Base-by-base conservation (phyloP, 106 monocot genomes). In the Allium cepa region DNA sequence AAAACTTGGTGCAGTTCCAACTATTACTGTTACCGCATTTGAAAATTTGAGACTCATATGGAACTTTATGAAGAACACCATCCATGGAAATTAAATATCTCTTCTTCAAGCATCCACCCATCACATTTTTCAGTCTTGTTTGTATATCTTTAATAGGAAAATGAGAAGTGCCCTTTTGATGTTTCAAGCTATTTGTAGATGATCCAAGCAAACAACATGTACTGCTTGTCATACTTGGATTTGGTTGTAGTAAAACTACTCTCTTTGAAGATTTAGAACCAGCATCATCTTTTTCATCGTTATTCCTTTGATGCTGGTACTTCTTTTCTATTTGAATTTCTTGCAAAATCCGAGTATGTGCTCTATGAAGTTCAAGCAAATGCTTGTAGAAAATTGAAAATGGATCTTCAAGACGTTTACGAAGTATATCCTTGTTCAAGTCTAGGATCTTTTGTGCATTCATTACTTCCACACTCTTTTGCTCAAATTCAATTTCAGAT, bases 211-310 rank as follows among this genome's bases (percentile, higher is more conserved):
- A 22, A 22, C 22, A 22, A 22, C 22, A 22, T 22, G 22, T 22
- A 22, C 22, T 22, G 1, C 22, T 22, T 22, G 22, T 22, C 22
- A 22, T 22, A 22, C 22, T 22, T 17, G 70, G 66, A 73, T 18
- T 78, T 51, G 87, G 80, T 50, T 87, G 80, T 69, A 87, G 62
- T 61, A 83, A 57, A 47, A 80, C 75, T 80, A 83, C 80, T 70
- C 74, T 83, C 13, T 77, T 77, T 67, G 60, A 26, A 48, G 46
- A 15, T 22, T 79, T 58, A 50, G 71, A 75, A 47, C 56, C 28
- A 12, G 51, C 22, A 17, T 17, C 64, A 16, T 62, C 26, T 73
- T 26, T 26, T 57, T 59, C 75, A 10, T 74, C 61, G 14, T 74
- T 84, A 74, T 75, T 64, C 68, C 55, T 9, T 67, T 49, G 18